Evolutionary conservation across 2,329 filamentous ascomycete genomes (phyloP).

Genomic region (Verticillium nubilum): DNA sequence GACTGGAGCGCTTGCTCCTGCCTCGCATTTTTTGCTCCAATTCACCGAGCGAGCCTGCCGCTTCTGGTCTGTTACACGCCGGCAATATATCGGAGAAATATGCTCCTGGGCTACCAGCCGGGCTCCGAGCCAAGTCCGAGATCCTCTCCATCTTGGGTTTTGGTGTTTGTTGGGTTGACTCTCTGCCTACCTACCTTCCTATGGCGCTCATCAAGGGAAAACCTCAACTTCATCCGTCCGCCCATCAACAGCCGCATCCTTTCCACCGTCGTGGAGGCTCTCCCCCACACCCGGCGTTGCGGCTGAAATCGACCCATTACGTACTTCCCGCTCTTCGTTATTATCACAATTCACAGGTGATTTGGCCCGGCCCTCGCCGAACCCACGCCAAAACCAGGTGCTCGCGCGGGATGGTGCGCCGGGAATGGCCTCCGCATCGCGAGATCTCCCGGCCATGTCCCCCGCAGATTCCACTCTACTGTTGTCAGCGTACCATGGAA

Average conservation of each 20-base stretch:
- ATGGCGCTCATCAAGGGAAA: too few relatives aligned
- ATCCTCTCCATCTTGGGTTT: not conserved
- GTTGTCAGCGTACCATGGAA: not conserved
- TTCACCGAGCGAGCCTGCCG: not conserved
- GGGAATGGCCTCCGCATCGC: not conserved
- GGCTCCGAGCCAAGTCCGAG: not conserved
- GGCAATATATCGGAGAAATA: not conserved
- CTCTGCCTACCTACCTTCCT: too few relatives aligned
- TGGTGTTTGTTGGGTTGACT: too few relatives aligned
- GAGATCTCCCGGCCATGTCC: not conserved
- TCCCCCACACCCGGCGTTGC: not conserved
- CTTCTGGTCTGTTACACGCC: not conserved
- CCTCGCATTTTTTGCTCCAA: not conserved
- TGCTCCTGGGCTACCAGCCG: not conserved
- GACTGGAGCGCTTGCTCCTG: constrained; percentile 1
- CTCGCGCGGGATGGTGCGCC: not conserved
- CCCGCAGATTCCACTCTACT: not conserved
- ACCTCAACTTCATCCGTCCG: too few relatives aligned
- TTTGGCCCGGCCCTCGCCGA: not conserved
- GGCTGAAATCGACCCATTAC: not conserved
- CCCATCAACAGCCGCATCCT: not conserved
- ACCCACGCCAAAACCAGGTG: not conserved
- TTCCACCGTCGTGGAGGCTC: not conserved
- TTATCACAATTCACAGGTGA: not conserved
- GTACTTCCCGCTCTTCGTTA: not conserved